phyloP scores from a whole-genome alignment of 1,284 basidiomycete genomes.

The Moesziomyces sp. region DNA sequence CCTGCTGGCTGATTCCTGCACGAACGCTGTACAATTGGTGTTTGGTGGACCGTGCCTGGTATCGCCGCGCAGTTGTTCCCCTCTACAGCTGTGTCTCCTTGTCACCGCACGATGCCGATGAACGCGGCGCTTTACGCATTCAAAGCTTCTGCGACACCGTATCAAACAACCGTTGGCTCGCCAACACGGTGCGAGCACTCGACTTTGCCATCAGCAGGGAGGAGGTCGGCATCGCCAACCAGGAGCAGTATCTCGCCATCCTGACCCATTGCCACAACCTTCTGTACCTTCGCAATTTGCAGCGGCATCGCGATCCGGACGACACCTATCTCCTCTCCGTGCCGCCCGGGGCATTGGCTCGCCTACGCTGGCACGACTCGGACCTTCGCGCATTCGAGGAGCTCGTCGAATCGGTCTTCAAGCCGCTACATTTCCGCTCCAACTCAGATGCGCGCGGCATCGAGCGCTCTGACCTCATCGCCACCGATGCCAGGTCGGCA shows the following conservation, averaged over 20 bases:
- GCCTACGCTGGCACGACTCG: slow-evolving; percentile 35
- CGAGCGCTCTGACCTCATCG: slow-evolving; percentile 30
- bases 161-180: slow-evolving; percentile 25
- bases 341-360: slow-evolving; percentile 21
- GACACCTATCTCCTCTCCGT: slow-evolving; percentile 35
- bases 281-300: slow-evolving; percentile 43
- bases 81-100: slow-evolving; percentile 31
- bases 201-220: slow-evolving; percentile 43
- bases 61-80: slow-evolving; percentile 13
- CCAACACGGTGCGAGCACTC: slow-evolving; percentile 27
- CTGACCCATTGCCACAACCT: slow-evolving; percentile 35
- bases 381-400: slow-evolving; percentile 39
- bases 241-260: slow-evolving; percentile 33
- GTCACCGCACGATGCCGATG: slow-evolving; percentile 30
- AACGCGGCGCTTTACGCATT: slow-evolving; percentile 24
- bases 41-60: slow-evolving; percentile 29
- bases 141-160: slow-evolving; percentile 41
- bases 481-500: slow-evolving; percentile 19
- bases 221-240: slow-evolving; percentile 34
- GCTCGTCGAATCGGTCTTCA: slow-evolving; percentile 38
- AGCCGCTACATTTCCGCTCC: slow-evolving; percentile 38
- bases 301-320: slow-evolving; percentile 23
- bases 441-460: slow-evolving; percentile 27
- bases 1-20: slow-evolving; percentile 26
- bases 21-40: slow-evolving; percentile 27